Evolutionary conservation across 2,329 filamentous ascomycete genomes (phyloP).

Genomic region (Laburnicola sp.): DNA sequence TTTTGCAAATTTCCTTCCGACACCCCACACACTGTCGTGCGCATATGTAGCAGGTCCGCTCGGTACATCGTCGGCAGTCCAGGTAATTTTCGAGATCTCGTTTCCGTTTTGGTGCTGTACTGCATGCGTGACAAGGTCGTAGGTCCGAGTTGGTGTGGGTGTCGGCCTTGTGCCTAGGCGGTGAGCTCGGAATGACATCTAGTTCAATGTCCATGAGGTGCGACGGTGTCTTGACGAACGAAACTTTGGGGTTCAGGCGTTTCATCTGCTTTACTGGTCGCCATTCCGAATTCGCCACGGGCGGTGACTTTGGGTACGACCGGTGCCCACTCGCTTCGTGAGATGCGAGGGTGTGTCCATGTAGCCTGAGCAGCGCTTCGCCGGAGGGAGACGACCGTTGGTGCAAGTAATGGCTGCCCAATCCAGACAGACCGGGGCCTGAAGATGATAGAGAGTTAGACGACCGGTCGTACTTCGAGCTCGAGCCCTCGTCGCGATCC

Average conservation of each 20-base stretch:
- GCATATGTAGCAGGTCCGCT: slow-evolving; percentile 70
- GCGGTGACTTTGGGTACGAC: slow-evolving; percentile 9
- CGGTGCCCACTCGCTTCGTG: slow-evolving; percentile 18
- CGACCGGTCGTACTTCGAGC: slow-evolving; percentile 15
- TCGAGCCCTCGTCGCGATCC: slow-evolving; percentile 17
- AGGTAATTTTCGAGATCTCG: slow-evolving; percentile 68
- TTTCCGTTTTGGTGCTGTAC: slow-evolving; percentile 65
- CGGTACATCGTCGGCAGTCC: slow-evolving; percentile 64
- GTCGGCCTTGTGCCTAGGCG: slow-evolving; percentile 2
- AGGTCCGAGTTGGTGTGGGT: slow-evolving; percentile 25
- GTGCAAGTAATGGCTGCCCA: slow-evolving; percentile 10
- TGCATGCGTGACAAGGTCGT: slow-evolving; percentile 68
- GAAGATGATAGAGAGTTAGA: neutral
- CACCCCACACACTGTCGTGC: slow-evolving; percentile 63
- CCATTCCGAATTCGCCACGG: slow-evolving; percentile 20
- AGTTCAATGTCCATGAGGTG: slow-evolving; percentile 39
- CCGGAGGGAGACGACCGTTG: slow-evolving; percentile 19
- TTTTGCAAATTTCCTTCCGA: slow-evolving; percentile 63
- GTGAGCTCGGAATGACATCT: slow-evolving; percentile 13
- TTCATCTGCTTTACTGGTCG: slow-evolving; percentile 40
- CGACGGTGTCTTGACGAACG: slow-evolving; percentile 33
- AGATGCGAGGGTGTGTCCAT: slow-evolving; percentile 18
- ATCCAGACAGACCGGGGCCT: slow-evolving; percentile 4
- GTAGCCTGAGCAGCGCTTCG: slow-evolving; percentile 15
- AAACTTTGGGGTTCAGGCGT: slow-evolving; percentile 26